These are phyloP conservation scores for Barnettozyma pratensis DNA, from an alignment of 805 yeast genomes.

Conservation along the genomic window DNA sequence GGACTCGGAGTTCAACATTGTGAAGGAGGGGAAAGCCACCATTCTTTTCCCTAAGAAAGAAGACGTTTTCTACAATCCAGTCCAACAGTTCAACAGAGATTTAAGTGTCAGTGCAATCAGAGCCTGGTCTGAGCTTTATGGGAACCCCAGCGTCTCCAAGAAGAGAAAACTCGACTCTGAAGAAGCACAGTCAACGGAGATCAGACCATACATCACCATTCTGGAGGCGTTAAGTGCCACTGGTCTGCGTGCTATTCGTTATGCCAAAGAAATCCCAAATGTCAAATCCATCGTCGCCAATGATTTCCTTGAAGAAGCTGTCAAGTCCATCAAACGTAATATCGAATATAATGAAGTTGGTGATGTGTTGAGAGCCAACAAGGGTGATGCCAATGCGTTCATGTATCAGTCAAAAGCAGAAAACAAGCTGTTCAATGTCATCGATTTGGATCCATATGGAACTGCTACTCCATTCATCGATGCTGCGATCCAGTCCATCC, in stretches of 20 bases:
- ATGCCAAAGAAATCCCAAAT: constrained; percentile 84
- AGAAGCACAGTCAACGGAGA: constrained; percentile 11
- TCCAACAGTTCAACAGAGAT: constrained; percentile 95
- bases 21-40: constrained; percentile 77
- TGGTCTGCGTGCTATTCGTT: constrained; percentile 89
- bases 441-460: constrained; percentile 97
- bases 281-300: constrained; percentile 78
- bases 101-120: constrained; percentile 77
- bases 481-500: constrained; percentile 79
- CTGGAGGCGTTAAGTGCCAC: constrained; percentile 93
- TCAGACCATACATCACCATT: constrained; percentile 48
- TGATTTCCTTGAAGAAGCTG: constrained; percentile 84
- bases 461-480: constrained; percentile 95
- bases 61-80: constrained; percentile 88
- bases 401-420: constrained; percentile 50
- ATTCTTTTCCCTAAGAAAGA: constrained; percentile 78
- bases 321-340: constrained; percentile 68
- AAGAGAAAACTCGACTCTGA: constrained; percentile 29
- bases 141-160: constrained; percentile 26
- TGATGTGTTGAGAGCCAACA: constrained; percentile 55
- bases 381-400: constrained; percentile 86
- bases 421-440: constrained; percentile 61
- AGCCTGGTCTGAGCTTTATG: constrained; percentile 74
- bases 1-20: constrained; percentile 32
- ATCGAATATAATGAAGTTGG: constrained; percentile 59